Base-by-base conservation (phyloP, 768 basidiomycete species). In the Mycena rebaudengoi region DNA sequence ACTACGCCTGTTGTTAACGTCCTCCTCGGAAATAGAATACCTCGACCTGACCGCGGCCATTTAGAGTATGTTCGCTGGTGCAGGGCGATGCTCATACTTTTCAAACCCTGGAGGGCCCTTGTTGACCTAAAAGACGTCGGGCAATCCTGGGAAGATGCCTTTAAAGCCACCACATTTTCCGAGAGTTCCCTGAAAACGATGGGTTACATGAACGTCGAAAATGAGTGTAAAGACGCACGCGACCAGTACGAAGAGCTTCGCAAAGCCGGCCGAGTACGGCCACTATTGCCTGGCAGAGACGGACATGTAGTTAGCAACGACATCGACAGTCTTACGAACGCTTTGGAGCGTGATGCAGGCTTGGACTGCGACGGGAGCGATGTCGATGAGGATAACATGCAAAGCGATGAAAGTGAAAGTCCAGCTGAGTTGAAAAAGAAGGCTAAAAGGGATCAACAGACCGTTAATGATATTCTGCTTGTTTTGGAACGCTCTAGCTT, bases 211-310 rank as follows among this genome's bases (percentile, higher is more conserved):
- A 49, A 59, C 18, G 44, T 59, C 20, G 57, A 59, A 18, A 59
- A 59, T 18, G 46, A 59, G 16, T 59, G 57, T 23, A 33, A 59
- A 25, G 57, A 59, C 12, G 57, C 57, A 2, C 25, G 57, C 3
- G 57, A 59, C 26, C 16, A 4, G 5, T n/a, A 53, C 16, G 35
- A 37, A 7, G 25, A 23, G 4, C 25, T 39, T 33, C 20, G 33
- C 5, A 53, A 23, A 16, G 40, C 37, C 2, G 52, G 52, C 2
- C 40, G 30, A 16, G 52, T 11, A 2, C 3, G 13, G 11, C 6
- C 25, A 2, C 20, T 54, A 14, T 25, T 54, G 25, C 39, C 52
- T 11, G 52, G 52, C 4, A 3, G 18, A 5, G 39, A 54, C 40
- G 26, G 25, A 7, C 10, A 14, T 7, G 7, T 43, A 18, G 10